Conservation (phyloP, 202 grass and related monocot genomes). For the Hordeum pubiflorum region DNA sequence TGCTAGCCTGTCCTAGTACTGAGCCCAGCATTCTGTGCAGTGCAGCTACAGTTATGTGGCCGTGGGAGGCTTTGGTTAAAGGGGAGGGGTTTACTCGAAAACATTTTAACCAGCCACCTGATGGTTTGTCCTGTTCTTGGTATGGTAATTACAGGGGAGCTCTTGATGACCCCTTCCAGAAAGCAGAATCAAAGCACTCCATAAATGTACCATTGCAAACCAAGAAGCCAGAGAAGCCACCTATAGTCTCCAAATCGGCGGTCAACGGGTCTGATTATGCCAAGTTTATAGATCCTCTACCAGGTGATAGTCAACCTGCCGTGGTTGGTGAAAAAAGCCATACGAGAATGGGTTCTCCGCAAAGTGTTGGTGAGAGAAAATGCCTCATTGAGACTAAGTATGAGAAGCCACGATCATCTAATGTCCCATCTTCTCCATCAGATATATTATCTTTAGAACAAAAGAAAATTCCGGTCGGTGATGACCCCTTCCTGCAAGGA, state of each 20-base stretch:
- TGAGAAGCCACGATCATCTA: slow-evolving; percentile 23
- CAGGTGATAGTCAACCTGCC: slow-evolving; percentile 16
- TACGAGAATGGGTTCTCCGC: neutral
- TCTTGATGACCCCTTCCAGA: slow-evolving; percentile 53
- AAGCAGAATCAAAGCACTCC: slow-evolving; percentile 32
- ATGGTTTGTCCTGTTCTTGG: slow-evolving; percentile 83
- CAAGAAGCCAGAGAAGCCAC: neutral
- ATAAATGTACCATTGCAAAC: slow-evolving; percentile 19
- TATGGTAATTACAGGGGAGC: slow-evolving; percentile 70
- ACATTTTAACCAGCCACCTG: slow-evolving; percentile 78
- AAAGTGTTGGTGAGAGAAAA: slow-evolving; percentile 30
- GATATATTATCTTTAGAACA: slow-evolving; percentile 20
- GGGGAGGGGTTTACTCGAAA: slow-evolving; percentile 47
- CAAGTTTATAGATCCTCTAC: slow-evolving; percentile 9
- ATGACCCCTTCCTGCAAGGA: slow-evolving; percentile 44
- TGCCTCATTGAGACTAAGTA: neutral
- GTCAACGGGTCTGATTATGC: slow-evolving; percentile 34
- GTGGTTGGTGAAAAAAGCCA: slow-evolving; percentile 17
- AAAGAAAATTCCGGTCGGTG: neutral
- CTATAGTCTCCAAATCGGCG: slow-evolving; percentile 35
- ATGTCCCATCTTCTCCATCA: slow-evolving; percentile 22
- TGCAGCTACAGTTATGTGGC: slow-evolving; percentile 82
- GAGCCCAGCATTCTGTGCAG: slow-evolving; percentile 43
- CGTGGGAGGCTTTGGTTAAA: slow-evolving; percentile 66
- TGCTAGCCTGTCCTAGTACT: slow-evolving; percentile 48